A percentile compares a stretch with the other conserved stretches of the same genome.
phyloP scores from a whole-genome alignment of 306 rosid genomes.

The Mimosa bimucronata region DNA sequence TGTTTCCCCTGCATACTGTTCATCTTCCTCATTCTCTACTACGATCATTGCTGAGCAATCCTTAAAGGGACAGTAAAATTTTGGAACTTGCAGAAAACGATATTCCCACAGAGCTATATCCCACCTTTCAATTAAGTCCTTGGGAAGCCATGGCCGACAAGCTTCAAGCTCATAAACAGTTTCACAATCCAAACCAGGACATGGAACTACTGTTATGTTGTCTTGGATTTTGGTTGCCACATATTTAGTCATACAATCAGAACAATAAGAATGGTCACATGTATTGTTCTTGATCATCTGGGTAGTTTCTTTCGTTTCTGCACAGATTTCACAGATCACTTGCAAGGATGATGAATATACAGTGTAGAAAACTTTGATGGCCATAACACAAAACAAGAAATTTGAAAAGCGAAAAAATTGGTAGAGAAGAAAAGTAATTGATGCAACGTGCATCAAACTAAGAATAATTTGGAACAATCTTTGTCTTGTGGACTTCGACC shows the following conservation, averaged over 20 bases:
- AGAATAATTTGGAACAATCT: too few relatives aligned
- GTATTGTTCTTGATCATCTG: slow-evolving; percentile 45
- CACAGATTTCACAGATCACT: slow-evolving; percentile 55
- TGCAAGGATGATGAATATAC: too few relatives aligned
- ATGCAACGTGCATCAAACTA: too few relatives aligned
- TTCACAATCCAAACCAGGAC: slow-evolving; percentile 57
- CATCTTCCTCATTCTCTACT: slow-evolving; percentile 11
- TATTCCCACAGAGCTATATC: slow-evolving; percentile 47
- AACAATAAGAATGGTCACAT: slow-evolving; percentile 61
- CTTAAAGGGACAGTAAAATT: slow-evolving; percentile 58
- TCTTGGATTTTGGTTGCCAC: slow-evolving; percentile 59
- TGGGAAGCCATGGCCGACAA: slow-evolving; percentile 50
- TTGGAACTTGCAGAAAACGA: slow-evolving; percentile 23
- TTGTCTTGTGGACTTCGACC: too few relatives aligned
- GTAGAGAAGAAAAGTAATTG: too few relatives aligned
- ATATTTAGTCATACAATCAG: slow-evolving; percentile 54
- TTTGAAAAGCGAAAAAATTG: too few relatives aligned
- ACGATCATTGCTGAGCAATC: slow-evolving; percentile 62
- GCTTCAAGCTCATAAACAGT: slow-evolving; percentile 47
- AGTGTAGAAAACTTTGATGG: too few relatives aligned
- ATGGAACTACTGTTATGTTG: slow-evolving; percentile 40
- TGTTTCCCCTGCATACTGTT: slow-evolving; percentile 13
- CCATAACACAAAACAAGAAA: too few relatives aligned
- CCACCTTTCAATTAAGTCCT: slow-evolving; percentile 52
- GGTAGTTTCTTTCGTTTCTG: slow-evolving; percentile 26